Evolutionary conservation across 1,284 basidiomycete species (phyloP), one percentile per base, ranked within the genome.

Genomic region (Ceratobasidium sp.): DNA sequence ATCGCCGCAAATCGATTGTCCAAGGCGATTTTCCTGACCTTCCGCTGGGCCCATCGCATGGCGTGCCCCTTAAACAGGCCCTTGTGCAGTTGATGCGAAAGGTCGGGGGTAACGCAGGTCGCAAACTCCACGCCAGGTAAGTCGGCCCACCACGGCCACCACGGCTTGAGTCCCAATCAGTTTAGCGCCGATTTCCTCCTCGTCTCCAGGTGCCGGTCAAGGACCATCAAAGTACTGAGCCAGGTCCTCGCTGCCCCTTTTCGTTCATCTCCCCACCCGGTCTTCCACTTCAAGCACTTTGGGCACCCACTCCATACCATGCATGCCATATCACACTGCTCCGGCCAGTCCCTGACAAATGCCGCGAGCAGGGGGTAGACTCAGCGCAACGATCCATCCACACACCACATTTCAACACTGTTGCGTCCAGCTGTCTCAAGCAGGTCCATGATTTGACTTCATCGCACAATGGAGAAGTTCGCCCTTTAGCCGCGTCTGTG

Each of bases 11-110:
- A 58, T 2, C 42, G 44, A 3, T 36, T 9, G 56, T 70, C 46
- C 7, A 70, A 18, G 23, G 46, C 16, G 12, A 11, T 9, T 33
- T 38, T 59, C 2, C 30, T 40, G 14, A 70, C 9, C 12, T 58
- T 25, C 8, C 30, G 21, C 44, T 46, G 21, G 14, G 33, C 25
- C 66, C 66, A 70, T 7, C 28, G 36, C 16, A 42, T 1, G 1
- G 33, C 18, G 25, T 77, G 76, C 71, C 77, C 76, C 69, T 82
- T 82, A 71, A 78, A 78, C 11, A 80, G 73, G 11, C 79, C 80
- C 59, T 81, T 79, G 73, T 80, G 77, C 1, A 80, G 73, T 58
- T 80, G 79, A 63, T 80, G 80, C 3, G 80, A 42, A 9, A 80
- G 72, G 59, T 81, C 78, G 3, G 79, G 79, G 2, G 76, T 77